These are phyloP conservation scores for Candida dajiaensis DNA, from an alignment of 805 yeast species.

Conservation along the genomic window DNA sequence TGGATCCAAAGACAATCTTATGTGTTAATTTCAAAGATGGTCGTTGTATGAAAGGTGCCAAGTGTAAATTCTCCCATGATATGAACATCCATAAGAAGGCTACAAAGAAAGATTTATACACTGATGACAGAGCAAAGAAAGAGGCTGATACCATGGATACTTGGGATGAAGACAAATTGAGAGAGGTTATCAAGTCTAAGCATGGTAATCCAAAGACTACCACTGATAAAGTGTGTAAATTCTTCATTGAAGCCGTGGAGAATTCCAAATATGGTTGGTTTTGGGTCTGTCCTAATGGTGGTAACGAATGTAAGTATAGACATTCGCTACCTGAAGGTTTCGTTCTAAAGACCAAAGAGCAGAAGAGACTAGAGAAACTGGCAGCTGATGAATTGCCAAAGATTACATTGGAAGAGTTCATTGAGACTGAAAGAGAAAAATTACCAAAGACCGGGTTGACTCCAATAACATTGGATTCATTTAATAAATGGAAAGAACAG, in stretches of 20 bases:
- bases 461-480: slow-evolving; percentile 79
- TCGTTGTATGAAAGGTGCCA: slow-evolving; percentile 70
- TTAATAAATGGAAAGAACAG: slow-evolving; percentile 74
- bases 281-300: slow-evolving; percentile 96
- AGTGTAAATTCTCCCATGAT: slow-evolving; percentile 93
- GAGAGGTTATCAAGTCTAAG: slow-evolving; percentile 79
- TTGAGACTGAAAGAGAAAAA: slow-evolving; percentile 86
- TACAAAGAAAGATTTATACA: slow-evolving; percentile 85
- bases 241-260: slow-evolving; percentile 94
- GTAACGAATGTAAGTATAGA: slow-evolving; percentile 85
- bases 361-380: slow-evolving; percentile 79
- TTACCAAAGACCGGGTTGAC: slow-evolving; percentile 69
- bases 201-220: slow-evolving; percentile 94
- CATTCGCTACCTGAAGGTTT: slow-evolving; percentile 97
- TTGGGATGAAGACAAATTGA: slow-evolving; percentile 96
- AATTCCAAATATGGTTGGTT: slow-evolving; percentile 98
- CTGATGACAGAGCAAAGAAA: slow-evolving; percentile 71
- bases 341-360: slow-evolving; percentile 94
- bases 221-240: slow-evolving; percentile 91
- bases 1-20: slow-evolving; percentile 89
- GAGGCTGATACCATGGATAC: slow-evolving; percentile 86
- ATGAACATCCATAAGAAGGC: slow-evolving; percentile 79
- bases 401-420: slow-evolving; percentile 91
- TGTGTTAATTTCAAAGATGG: slow-evolving; percentile 89
- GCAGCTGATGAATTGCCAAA: slow-evolving; percentile 82